Percentiles rank a stretch among this genome's conserved stretches.
phyloP scores from a whole-genome alignment of 2,329 filamentous ascomycete genomes.

The Pseudogymnoascus sp. region DNA sequence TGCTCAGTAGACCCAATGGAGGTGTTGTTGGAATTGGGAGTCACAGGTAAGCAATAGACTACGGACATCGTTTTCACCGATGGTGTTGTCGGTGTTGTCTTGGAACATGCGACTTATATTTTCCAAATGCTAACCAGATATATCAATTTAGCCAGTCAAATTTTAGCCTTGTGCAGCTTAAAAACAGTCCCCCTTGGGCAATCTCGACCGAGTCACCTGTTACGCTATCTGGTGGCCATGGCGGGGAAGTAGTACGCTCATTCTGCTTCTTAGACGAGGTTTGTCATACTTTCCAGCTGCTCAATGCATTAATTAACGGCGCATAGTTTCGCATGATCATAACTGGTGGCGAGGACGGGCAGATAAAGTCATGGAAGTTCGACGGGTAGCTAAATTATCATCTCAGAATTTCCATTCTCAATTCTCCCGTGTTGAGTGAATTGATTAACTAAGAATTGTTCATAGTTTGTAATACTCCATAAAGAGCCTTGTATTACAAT shows the following conservation, averaged over 20 bases:
- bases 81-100: conserved; percentile 24
- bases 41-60: conserved; percentile 46
- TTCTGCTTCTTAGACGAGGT: conserved; percentile 56
- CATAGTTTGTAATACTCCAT: background rate
- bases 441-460: background rate
- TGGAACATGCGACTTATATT: conserved; percentile 11
- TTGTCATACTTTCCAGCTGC: conserved; percentile 18
- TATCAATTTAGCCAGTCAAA: conserved; percentile 37
- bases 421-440: background rate
- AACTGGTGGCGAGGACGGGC: conserved; percentile 33
- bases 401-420: background rate
- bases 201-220: conserved; percentile 48
- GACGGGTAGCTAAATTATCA: conserved; percentile 1
- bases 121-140: conserved; percentile 17
- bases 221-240: conserved; percentile 53
- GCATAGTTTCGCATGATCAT: conserved; percentile 23
- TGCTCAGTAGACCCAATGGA: conserved; percentile 51
- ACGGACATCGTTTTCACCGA: conserved; percentile 13
- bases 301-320: conserved; percentile 17
- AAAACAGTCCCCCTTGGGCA: conserved; percentile 40
- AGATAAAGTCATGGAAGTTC: conserved; percentile 30
- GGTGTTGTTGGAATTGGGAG: conserved; percentile 56
- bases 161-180: conserved; percentile 53
- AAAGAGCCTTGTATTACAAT: background rate
- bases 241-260: conserved; percentile 52